Evolutionary conservation across 345 rosid genomes (phyloP).

Genomic region (Rhodamnia argentea): DNA sequence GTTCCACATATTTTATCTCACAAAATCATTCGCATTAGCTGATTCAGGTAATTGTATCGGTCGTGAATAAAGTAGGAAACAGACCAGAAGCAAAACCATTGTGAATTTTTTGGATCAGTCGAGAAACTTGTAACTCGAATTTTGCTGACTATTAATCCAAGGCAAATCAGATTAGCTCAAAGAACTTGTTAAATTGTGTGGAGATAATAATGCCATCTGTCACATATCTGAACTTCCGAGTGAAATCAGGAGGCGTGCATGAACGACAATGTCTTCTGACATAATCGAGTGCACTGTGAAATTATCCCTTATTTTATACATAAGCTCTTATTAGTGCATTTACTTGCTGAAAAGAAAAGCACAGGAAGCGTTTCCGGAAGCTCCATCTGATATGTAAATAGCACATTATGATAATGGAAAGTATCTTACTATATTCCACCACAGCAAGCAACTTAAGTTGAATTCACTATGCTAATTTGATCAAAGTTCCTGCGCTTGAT

Average conservation of each 20-base stretch:
- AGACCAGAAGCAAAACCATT: too few species aligned
- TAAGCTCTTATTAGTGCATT: neutral
- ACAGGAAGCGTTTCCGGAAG: neutral
- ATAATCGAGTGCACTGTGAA: neutral
- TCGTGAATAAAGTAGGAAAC: too few species aligned
- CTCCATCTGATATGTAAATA: too few species aligned
- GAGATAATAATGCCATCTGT: too few species aligned
- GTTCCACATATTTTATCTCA: neutral
- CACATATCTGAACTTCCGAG: too few species aligned
- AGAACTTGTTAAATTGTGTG: too few species aligned
- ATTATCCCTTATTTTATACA: neutral
- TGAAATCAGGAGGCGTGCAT: neutral
- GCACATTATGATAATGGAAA: neutral
- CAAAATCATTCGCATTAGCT: too few species aligned
- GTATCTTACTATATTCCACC: neutral
- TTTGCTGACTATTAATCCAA: too few species aligned
- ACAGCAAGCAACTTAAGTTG: neutral
- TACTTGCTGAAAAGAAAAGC: neutral
- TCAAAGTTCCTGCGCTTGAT: neutral
- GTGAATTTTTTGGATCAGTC: too few species aligned
- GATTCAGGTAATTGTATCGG: too few species aligned
- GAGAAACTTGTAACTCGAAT: too few species aligned
- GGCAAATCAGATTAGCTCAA: too few species aligned
- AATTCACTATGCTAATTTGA: neutral
- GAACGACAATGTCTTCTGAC: neutral